Percentiles rank a stretch among this genome's conserved stretches.
These are phyloP conservation scores for Cucumis melo DNA, from an alignment of 306 rosid species.

Conservation along the genomic window DNA sequence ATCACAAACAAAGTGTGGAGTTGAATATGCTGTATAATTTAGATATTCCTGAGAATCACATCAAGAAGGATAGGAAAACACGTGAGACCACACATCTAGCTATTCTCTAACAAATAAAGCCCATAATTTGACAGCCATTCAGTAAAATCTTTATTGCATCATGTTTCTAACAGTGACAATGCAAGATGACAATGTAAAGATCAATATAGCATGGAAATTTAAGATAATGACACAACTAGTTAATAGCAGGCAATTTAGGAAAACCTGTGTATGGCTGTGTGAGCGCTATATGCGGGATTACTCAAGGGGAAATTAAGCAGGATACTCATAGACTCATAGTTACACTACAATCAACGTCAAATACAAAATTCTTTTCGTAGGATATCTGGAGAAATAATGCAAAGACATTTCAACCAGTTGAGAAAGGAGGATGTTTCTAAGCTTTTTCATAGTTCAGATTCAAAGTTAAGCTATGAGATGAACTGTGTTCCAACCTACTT, in stretches of 20 bases:
- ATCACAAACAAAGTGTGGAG: slow-evolving; percentile 68
- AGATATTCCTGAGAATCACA: slow-evolving; percentile 62
- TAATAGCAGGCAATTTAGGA: background rate
- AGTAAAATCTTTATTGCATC: background rate
- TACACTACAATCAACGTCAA: background rate
- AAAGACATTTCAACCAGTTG: background rate
- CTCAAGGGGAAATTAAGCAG: background rate
- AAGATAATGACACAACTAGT: background rate
- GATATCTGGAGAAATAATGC: background rate
- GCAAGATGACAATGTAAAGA: background rate
- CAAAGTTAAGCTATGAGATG: background rate
- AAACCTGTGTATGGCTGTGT: background rate
- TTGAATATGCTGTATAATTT: slow-evolving; percentile 55
- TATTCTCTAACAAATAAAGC: slow-evolving; percentile 1
- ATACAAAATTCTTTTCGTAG: background rate
- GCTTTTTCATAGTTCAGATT: background rate
- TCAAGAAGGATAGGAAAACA: slow-evolving; percentile 12
- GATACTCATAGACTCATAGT: background rate
- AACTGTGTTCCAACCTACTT: background rate
- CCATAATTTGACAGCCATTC: background rate
- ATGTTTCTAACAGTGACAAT: background rate
- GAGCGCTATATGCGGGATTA: background rate
- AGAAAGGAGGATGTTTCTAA: background rate
- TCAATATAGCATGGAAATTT: background rate
- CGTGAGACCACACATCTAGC: slow-evolving; percentile 1